phyloP scores from a whole-genome alignment of 805 yeast genomes.

The Kodamaea sagamina region DNA sequence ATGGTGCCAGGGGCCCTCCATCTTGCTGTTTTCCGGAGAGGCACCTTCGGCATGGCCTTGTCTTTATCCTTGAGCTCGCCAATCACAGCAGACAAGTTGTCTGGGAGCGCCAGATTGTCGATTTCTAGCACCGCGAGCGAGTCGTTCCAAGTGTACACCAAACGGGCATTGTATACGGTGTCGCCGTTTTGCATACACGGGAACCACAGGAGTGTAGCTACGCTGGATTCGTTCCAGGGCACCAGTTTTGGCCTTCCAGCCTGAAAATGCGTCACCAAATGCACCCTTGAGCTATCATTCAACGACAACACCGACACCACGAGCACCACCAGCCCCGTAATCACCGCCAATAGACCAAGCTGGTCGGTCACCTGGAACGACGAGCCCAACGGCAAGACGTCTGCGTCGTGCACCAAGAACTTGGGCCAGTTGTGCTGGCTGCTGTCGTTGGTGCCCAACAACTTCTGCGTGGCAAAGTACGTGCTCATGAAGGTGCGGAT shows the following conservation, averaged over 20 bases:
- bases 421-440: constrained; percentile 17
- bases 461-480: constrained; percentile 46
- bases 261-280: constrained; percentile 52
- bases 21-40: constrained; percentile 25
- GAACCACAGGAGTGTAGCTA: constrained; percentile 52
- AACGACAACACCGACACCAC: constrained; percentile 57
- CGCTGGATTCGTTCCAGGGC: constrained; percentile 5
- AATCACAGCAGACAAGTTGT: constrained; percentile 26
- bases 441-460: constrained; percentile 50
- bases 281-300: constrained; percentile 24
- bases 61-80: constrained; percentile 41
- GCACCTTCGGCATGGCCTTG: constrained; percentile 32
- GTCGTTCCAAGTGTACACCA: constrained; percentile 74
- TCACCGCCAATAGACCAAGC: constrained; percentile 60
- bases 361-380: constrained; percentile 54
- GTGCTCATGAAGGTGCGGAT: constrained; percentile 56
- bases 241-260: constrained; percentile 47
- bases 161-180: constrained; percentile 35
- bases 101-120: constrained; percentile 35
- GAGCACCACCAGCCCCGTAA: constrained; percentile 51
- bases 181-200: constrained; percentile 47
- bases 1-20: constrained; percentile 32
- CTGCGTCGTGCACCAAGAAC: constrained; percentile 32
- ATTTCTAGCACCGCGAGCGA: constrained; percentile 57
- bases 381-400: constrained; percentile 63